Base-by-base conservation (phyloP, 1,284 basidiomycete genomes). In the Ganoderma boninense region DNA sequence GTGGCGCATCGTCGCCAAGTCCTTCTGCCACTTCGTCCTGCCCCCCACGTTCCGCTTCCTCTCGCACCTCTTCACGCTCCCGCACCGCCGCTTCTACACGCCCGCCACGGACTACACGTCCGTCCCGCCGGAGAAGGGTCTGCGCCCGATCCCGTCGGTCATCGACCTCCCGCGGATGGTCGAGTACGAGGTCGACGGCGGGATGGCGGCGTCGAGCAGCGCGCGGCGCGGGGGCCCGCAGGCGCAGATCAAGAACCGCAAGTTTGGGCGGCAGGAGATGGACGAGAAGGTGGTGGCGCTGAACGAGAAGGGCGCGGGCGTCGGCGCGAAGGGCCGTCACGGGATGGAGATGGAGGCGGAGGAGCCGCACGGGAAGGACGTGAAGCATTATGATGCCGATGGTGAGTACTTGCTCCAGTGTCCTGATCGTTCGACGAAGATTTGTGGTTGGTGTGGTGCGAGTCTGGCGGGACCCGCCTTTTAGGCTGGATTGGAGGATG, bases 1-100 rank as follows among this genome's bases (percentile, higher is more conserved):
- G 0, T 96, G 96, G 94, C 92, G 97, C 64, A 85, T 98, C 61
- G 78, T 95, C 49, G 93, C 93, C 10, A 98, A 98, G 80, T 88
- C 89, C 1, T 79, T 88, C 1, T 82, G 95, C 32, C 94, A 95
- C 73, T 77, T 89, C 2, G 82, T 92, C 42, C 88, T 98, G 0
- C 96, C 97, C 0, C 93, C 94, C 0, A 85, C 91, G 35, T 97
- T 96, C 86, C 90, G 96, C 63, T 82, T 89, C 61, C 84, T 94
- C 70, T 87, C 93, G 0, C 87, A 85, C 35, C 83, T 84, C 57
- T 84, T 92, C 76, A 83, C 85, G 10, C 87, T 96, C 5, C 95
- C 95, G 0, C 89, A 90, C 72, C 87, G 96, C 56, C 86, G 94
- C 26, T 95, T 94, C 81, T 97, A 97, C 80, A 95, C 90, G 0